A percentile compares a stretch with the other conserved stretches of the same genome.
Conservation (phyloP, 257 asterid species). For the Nicotiana paniculata region DNA sequence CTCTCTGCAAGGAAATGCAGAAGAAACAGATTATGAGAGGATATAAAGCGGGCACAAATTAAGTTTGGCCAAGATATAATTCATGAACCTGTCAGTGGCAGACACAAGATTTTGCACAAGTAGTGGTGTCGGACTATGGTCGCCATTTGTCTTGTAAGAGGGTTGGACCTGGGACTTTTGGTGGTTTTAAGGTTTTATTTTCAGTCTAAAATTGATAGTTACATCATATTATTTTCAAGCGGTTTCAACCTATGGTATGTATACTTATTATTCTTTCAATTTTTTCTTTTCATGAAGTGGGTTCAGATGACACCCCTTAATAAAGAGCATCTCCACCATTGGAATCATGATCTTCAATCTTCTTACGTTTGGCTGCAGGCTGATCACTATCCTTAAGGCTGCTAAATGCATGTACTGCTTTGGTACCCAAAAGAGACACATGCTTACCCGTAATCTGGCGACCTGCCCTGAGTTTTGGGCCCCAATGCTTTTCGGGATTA, state of each 20-base stretch:
- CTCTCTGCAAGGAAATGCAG: conserved; percentile 53
- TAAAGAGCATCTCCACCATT: too few relatives aligned
- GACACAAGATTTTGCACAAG: too few relatives aligned
- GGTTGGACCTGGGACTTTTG: too few relatives aligned
- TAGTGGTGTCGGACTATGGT: too few relatives aligned
- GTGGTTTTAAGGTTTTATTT: too few relatives aligned
- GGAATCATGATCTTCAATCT: conserved; percentile 27
- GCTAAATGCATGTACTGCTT: conserved; percentile 40
- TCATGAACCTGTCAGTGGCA: conserved; percentile 24
- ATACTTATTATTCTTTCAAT: too few relatives aligned
- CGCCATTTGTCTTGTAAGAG: too few relatives aligned
- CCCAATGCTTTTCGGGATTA: conserved; percentile 92
- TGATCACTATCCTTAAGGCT: conserved; percentile 33
- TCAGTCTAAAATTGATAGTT: too few relatives aligned
- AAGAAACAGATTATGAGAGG: conserved; percentile 21
- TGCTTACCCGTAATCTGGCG: conserved; percentile 78
- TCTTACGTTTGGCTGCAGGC: conserved; percentile 74
- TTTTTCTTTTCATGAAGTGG: too few relatives aligned
- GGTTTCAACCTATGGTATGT: too few relatives aligned
- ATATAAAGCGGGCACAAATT: background rate
- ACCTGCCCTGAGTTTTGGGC: conserved; percentile 96
- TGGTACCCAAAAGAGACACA: conserved; percentile 66
- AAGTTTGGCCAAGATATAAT: background rate
- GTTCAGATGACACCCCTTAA: too few relatives aligned
- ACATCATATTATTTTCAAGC: too few relatives aligned